phyloP scores from a whole-genome alignment of 495 filamentous ascomycete species.

The Hyaloscypha hepaticicola region DNA sequence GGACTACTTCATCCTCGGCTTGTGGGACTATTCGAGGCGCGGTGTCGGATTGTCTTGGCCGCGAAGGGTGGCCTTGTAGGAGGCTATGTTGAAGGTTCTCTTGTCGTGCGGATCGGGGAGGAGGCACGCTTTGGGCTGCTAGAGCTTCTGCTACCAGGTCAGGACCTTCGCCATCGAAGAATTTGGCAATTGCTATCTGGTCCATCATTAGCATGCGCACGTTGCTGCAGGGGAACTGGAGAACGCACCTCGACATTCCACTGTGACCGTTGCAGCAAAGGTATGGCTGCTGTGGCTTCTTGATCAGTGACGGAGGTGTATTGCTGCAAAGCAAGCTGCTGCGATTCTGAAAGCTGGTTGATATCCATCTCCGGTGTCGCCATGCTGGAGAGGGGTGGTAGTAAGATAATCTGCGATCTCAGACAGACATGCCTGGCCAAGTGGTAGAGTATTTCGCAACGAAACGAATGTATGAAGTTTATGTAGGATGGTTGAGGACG shows the following conservation, averaged over 20 bases:
- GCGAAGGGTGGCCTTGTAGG: conserved; percentile 38
- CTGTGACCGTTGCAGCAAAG: conserved; percentile 77
- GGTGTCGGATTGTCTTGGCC: conserved; percentile 46
- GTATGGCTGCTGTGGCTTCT: conserved; percentile 72
- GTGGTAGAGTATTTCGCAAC: not conserved
- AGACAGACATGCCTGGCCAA: not conserved
- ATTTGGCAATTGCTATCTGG: conserved; percentile 91
- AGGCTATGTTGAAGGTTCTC: conserved; percentile 70
- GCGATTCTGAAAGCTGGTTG: conserved; percentile 65
- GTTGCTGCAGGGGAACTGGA: not conserved
- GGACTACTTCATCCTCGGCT: conserved; percentile 58
- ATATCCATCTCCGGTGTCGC: conserved; percentile 53
- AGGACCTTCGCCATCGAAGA: conserved; percentile 92
- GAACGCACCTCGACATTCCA: conserved; percentile 87
- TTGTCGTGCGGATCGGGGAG: conserved; percentile 54
- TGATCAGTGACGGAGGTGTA: conserved; percentile 88
- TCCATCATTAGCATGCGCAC: conserved; percentile 23
- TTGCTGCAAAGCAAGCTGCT: conserved; percentile 80
- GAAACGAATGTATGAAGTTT: not conserved
- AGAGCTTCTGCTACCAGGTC: conserved; percentile 63
- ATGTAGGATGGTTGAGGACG: not conserved
- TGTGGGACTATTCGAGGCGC: conserved; percentile 83
- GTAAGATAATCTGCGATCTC: not conserved
- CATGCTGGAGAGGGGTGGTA: conserved; percentile 11
- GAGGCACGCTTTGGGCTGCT: conserved; percentile 61